Base-by-base conservation (phyloP, 139 green algal species). In the Ettlia oleoabundans region DNA sequence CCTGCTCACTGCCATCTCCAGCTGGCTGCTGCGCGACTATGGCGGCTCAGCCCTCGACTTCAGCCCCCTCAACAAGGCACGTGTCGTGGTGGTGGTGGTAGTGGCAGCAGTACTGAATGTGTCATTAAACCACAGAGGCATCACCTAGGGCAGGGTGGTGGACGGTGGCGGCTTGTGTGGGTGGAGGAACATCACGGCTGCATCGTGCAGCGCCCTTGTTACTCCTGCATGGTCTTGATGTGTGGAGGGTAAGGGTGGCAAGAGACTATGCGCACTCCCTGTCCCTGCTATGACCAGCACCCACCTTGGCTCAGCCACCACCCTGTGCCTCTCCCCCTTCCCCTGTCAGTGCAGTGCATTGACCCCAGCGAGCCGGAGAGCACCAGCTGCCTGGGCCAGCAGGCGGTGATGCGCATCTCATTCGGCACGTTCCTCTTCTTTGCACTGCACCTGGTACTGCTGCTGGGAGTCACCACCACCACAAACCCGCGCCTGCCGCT, bases 341-440 rank as follows among this genome's bases (percentile, higher is more conserved):
- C 1, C 3, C 62, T 6, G 10, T 66, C 28, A 8, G 21, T 52
- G 47, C 41, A 43, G 41, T 68, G 51, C 33, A 42, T 66, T 1
- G 43, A 69, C 43, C 10, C 37, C 35, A 68, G 28, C 33, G 35
- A n/a, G n/a, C 43, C 63, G 0, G 37, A 53, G 2, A 52, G 53
- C 33, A 35, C 33, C 18, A 35, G 18, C 43, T 96, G 92, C 71
- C 76, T 83, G 26, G 89, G 89, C 4, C 83, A 92, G 73, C 75
- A 92, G 58, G 90, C 93, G 9, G 93, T 93, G 5, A 82, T 96
- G 63, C 87, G 94, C 26, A 87, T 97, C 69, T 87, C 65, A 55
- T 94, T 97, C 47, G 94, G 90, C 13, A 96, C 90, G 71, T 92
- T 95, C 74, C 40, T 86, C 7, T 97, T 95, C 84, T 97, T 96